These are phyloP conservation scores for Pythium periplocum DNA, from an alignment of 352 stramenopile species.

Conservation along the genomic window DNA sequence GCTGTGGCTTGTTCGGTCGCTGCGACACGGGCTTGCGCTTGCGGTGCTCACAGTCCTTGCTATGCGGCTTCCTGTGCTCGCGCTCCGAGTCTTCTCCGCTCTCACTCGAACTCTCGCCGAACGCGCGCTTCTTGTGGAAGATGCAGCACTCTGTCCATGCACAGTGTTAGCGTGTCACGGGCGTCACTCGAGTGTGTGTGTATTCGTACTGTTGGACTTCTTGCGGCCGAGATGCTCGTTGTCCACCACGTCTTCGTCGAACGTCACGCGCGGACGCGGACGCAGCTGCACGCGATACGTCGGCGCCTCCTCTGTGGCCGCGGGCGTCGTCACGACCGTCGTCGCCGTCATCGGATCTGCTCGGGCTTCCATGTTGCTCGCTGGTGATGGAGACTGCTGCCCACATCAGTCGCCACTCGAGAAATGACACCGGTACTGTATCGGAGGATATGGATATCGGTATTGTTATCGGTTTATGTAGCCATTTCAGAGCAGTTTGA, in stretches of 20 bases:
- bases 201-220: slow-evolving; percentile 81
- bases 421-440: no score
- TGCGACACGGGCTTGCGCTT: slow-evolving; percentile 24
- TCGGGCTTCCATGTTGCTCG: slow-evolving; percentile 26
- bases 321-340: slow-evolving; percentile 16
- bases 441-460: no score
- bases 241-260: slow-evolving; percentile 87
- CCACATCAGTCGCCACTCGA: no score
- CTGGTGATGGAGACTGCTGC: no score
- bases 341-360: slow-evolving; percentile 23
- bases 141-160: slow-evolving; percentile 84
- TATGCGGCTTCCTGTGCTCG: slow-evolving; percentile 17
- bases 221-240: slow-evolving; percentile 91
- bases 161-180: background rate
- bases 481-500: no score
- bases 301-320: slow-evolving; percentile 13
- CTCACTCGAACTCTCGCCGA: slow-evolving; percentile 90
- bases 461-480: no score
- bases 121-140: slow-evolving; percentile 91
- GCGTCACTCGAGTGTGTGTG: background rate
- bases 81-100: slow-evolving; percentile 77
- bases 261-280: slow-evolving; percentile 78
- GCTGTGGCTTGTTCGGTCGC: slow-evolving; percentile 13
- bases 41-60: slow-evolving; percentile 14
- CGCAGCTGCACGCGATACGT: slow-evolving; percentile 75